Base-by-base conservation (phyloP, 2,329 filamentous ascomycete species). In the Botrytis squamosa region DNA sequence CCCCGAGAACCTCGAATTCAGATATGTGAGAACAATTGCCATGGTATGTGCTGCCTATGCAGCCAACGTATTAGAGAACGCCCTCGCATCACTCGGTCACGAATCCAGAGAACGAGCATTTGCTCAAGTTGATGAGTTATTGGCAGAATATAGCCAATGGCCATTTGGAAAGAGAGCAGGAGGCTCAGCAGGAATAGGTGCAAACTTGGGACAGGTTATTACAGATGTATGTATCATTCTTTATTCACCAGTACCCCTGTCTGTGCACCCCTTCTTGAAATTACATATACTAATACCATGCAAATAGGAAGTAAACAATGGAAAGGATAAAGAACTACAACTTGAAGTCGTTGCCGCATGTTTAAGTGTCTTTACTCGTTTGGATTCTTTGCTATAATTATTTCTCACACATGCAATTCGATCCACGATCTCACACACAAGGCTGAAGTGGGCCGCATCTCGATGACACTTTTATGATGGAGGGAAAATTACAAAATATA, bases 21-120 rank as follows among this genome's bases (percentile, higher is more conserved):
- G 96, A 82, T 97, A 97, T 83, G 85, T 96, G 77, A 91, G 96
- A 78, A 98, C 96, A 65, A 90, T 99, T 77, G 88, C 93, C 79
- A 97, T 99, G 95, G 94, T 99, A 71, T 99, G 96, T 85, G 96
- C 95, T 70, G 95, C 96, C 64, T 98, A 99, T 83, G 96, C 96
- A 64, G 96, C 96, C 75, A 99, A 99, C 81, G 96, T 99, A 42
- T 88, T 99, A 74, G 96, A 99, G 85, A 99, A 99, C 81, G 96
- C 95, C n/a, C 86, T 99, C 80, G 93, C 93, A 73, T 97, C 93
- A 22, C 89, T 99, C 76, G 94, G 95, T 78, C 96, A 98, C 82
- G 96, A 99, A 85, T 91, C 95, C 73, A 88, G 96, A 78, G 96
- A 99, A 84, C 88, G 95, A 78, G 95, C 96, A 7, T 99, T 98